These are phyloP conservation scores for Carpinus viminea DNA, from an alignment of 306 rosid species.

Conservation along the genomic window DNA sequence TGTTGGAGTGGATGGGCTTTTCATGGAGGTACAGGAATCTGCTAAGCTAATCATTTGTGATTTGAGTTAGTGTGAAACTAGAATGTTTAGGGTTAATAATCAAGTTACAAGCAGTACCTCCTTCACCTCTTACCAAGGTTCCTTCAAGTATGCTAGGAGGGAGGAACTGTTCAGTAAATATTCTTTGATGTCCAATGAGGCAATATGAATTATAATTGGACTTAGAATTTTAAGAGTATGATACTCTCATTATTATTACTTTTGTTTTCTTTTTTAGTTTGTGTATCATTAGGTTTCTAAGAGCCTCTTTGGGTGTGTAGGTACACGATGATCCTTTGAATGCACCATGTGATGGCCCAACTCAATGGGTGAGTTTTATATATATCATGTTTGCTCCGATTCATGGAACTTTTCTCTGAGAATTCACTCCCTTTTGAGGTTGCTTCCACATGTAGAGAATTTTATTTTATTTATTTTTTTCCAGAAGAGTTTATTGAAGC, in stretches of 20 bases:
- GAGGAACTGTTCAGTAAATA: background rate
- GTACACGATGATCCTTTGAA: slow-evolving; percentile 94
- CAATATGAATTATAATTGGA: background rate
- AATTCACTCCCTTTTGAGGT: slow-evolving; percentile 8
- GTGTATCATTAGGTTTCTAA: slow-evolving; percentile 19
- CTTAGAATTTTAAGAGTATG: background rate
- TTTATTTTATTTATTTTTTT: no score
- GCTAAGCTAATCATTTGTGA: slow-evolving; percentile 8
- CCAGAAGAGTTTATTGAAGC: slow-evolving; percentile 8
- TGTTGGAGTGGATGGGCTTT: slow-evolving; percentile 96
- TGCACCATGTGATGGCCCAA: slow-evolving; percentile 97
- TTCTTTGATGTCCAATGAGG: background rate
- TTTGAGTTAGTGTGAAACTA: background rate
- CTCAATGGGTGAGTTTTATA: slow-evolving; percentile 81
- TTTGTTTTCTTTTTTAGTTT: no score
- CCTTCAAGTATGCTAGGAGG: background rate
- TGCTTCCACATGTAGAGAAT: slow-evolving; percentile 7
- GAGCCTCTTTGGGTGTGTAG: slow-evolving; percentile 41
- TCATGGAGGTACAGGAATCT: slow-evolving; percentile 78
- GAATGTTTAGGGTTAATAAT: background rate
- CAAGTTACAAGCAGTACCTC: background rate
- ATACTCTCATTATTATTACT: no score
- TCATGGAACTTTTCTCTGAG: slow-evolving; percentile 13
- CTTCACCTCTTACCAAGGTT: background rate
- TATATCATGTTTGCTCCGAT: slow-evolving; percentile 12